These are phyloP conservation scores for Scedosporium dehoogii DNA, from an alignment of 2,329 filamentous ascomycete species.

Conservation along the genomic window DNA sequence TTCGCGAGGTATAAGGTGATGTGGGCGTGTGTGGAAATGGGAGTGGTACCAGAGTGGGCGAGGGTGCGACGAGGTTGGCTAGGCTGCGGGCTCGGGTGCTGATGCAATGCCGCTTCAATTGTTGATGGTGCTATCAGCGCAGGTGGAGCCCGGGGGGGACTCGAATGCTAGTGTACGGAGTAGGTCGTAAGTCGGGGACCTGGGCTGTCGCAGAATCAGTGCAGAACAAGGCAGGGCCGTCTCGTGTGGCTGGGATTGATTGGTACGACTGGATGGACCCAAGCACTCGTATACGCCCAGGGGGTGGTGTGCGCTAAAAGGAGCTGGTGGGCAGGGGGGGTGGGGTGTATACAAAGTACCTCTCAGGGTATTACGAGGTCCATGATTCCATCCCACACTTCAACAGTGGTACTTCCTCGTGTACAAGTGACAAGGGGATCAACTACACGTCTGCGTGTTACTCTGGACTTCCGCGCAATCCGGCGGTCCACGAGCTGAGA, in stretches of 20 bases:
- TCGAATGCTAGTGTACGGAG: conserved; percentile 1
- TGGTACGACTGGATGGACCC: neutral
- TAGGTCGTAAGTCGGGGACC: neutral
- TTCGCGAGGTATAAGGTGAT: neutral
- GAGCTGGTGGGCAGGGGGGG: neutral
- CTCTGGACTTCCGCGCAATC: no score
- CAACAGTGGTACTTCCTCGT: no score
- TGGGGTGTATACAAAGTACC: neutral
- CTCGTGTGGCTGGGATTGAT: conserved; percentile 16
- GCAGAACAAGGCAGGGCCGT: conserved; percentile 17
- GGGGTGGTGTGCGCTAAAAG: neutral
- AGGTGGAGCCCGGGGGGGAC: neutral
- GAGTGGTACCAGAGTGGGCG: neutral
- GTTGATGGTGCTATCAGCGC: conserved; percentile 3
- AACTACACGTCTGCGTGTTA: no score
- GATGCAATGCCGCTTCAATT: conserved; percentile 5
- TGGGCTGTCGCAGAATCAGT: conserved; percentile 12
- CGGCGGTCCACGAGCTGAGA: no score
- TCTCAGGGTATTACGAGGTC: no score
- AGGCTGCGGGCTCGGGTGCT: neutral
- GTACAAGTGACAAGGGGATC: no score
- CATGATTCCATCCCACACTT: no score
- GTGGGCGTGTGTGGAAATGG: conserved; percentile 6
- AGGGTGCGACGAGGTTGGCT: neutral
- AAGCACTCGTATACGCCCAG: no score